Base-by-base conservation (phyloP, 2,329 filamentous ascomycete genomes). In the Coniochaeta sp. region DNA sequence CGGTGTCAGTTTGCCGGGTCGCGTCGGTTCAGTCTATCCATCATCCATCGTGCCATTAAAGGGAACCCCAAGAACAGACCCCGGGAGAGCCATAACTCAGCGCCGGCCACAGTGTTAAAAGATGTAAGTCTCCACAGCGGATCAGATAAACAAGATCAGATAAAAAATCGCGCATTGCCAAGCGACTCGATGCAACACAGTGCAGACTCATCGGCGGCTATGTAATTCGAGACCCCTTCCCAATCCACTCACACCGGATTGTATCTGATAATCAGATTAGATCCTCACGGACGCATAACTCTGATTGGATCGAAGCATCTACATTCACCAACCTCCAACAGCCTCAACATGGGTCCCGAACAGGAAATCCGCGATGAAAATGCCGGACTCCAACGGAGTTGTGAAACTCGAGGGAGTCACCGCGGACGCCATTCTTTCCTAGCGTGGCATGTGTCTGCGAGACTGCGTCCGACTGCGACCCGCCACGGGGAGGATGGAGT, bases 221-320 rank as follows among this genome's bases (percentile, higher is more conserved):
- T n/a, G n/a, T n/a, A n/a, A n/a, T n/a, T n/a, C n/a, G n/a, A n/a
- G n/a, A n/a, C n/a, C n/a, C n/a, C n/a, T n/a, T n/a, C n/a, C n/a
- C n/a, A n/a, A n/a, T n/a, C 38, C 38, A 42, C 38, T 5, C 4
- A 5, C 20, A 12, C 26, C 20, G 18, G 45, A 7, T 48, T 28
- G 28, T 30, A 31, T 48, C 45, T 31, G 45, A 31, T 48, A 24
- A 48, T 48, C 45, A 48, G 45, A 48, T 48, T 28, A 48, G 26
- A 30, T 42, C 18, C 10, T 26, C 6, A 20, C 12, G 8, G 32
- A 3, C 12, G n/a, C 8, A 6, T 16, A 5, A 12, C 6, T 30
- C 6, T 30, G 27, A 30, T 35, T 14, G 32, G 32, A 18, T 18
- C 32, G n/a, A n/a, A n/a, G n/a, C n/a, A n/a, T n/a, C n/a, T n/a